Base-by-base conservation (phyloP, 1,284 basidiomycete species). In the Ceratobasidium sp. region DNA sequence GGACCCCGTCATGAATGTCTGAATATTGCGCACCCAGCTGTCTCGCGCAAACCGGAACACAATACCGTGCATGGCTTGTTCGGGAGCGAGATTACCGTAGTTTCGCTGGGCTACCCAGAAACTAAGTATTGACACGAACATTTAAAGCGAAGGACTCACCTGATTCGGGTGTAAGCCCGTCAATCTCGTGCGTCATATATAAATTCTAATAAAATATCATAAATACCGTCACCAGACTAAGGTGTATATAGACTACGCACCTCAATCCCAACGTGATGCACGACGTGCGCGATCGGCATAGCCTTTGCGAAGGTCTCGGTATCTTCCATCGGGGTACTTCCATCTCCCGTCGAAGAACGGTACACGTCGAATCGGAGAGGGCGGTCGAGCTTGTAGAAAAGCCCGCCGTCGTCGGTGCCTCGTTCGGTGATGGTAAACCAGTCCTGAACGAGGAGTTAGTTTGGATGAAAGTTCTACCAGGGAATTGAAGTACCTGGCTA, bases 151-250 rank as follows among this genome's bases (percentile, higher is more conserved):
- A 27, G 11, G 17, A 36, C 45, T 47, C 48, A 75, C 73, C 73
- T 27, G 27, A 24, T 36, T 62, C 59, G 8, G 74, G 74, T 9
- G 31, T 48, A 8, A 75, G 57, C 9, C 74, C 67, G n/a, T 63
- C 74, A 27, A 75, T 75, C 24, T 69, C 60, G 15, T 75, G 74
- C 5, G 74, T 75, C n/a, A 75, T 75, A 29, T 75, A 75, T 6
- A 75, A 24, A 24, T 71, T 62, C 65, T 75, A 41, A 45, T n/a
- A n/a, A n/a, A n/a, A n/a, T n/a, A n/a, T n/a, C n/a, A n/a, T n/a
- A 69, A 54, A 59, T 57, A n/a, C n/a, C n/a, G n/a, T n/a, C n/a
- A n/a, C n/a, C n/a, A n/a, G n/a, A n/a, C n/a, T n/a, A n/a, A n/a
- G n/a, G n/a, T n/a, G n/a, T n/a, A n/a, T n/a, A n/a, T n/a, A n/a